These are phyloP conservation scores for Myochromella boudieri DNA, from an alignment of 768 basidiomycete genomes.

Conservation along the genomic window DNA sequence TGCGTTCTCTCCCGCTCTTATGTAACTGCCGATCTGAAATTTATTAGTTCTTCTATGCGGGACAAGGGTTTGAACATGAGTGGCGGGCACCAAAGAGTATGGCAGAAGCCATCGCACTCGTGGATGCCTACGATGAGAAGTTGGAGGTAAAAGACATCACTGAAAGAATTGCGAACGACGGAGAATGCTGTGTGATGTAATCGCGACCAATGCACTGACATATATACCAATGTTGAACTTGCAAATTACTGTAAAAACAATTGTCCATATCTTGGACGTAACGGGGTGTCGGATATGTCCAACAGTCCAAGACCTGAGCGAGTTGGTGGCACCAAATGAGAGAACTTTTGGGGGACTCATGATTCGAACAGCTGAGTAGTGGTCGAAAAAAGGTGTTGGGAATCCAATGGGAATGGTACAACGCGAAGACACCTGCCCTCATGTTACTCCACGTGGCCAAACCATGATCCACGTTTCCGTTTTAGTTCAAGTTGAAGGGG, in stretches of 20 bases:
- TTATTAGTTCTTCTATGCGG: constrained; percentile 2
- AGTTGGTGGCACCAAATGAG: too few relatives aligned
- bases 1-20: background rate
- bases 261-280: too few relatives aligned
- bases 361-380: too few relatives aligned
- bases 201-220: too few relatives aligned
- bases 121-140: constrained; percentile 3
- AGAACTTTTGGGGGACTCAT: too few relatives aligned
- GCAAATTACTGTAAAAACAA: background rate
- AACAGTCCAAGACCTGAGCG: too few relatives aligned
- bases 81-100: constrained; percentile 1
- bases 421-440: background rate
- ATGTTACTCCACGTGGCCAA: background rate
- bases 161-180: background rate
- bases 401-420: background rate
- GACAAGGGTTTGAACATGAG: constrained; percentile 1
- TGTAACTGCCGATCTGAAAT: background rate
- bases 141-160: background rate
- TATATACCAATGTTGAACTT: background rate
- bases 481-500: too few relatives aligned
- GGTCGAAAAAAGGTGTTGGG: too few relatives aligned
- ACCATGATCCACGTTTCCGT: too few relatives aligned
- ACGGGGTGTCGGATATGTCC: too few relatives aligned
- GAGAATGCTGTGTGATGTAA: constrained; percentile 1
- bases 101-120: constrained; percentile 2